Evolutionary conservation across 2,329 filamentous ascomycete species (phyloP).

Genomic region (Aquanectria penicillioides): DNA sequence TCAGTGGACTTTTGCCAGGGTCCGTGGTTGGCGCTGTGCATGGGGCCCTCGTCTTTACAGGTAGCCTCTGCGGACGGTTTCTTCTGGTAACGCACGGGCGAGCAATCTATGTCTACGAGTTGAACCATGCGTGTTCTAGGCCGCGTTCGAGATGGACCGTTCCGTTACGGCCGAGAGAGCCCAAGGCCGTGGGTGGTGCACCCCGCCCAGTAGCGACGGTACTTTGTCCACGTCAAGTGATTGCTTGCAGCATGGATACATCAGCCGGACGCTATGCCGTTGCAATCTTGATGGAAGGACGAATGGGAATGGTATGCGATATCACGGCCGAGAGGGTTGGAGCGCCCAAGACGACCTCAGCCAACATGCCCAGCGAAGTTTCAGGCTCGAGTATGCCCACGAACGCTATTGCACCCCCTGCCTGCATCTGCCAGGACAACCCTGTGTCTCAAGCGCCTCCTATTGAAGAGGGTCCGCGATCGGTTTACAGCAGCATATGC

Average conservation of each 20-base stretch:
- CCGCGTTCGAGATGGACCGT: slow-evolving; percentile 38
- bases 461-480: slow-evolving; percentile 45
- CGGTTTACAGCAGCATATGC: slow-evolving; percentile 60
- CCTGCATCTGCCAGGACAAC: slow-evolving; percentile 40
- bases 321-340: slow-evolving; percentile 45
- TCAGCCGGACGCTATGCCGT: slow-evolving; percentile 64
- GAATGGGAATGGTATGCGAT: slow-evolving; percentile 70
- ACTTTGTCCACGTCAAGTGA: slow-evolving; percentile 64
- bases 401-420: slow-evolving; percentile 7
- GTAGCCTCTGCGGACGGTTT: slow-evolving; percentile 68
- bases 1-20: slow-evolving; percentile 46
- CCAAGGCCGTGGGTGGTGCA: slow-evolving; percentile 39
- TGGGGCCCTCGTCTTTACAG: slow-evolving; percentile 53
- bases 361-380: slow-evolving; percentile 15
- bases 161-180: slow-evolving; percentile 36
- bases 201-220: slow-evolving; percentile 62
- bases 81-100: slow-evolving; percentile 64
- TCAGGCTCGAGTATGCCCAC: slow-evolving; percentile 20
- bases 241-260: slow-evolving; percentile 72
- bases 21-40: slow-evolving; percentile 35
- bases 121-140: slow-evolving; percentile 48
- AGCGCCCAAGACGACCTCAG: slow-evolving; percentile 17
- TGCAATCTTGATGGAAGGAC: slow-evolving; percentile 67
- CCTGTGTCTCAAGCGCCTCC: slow-evolving; percentile 36
- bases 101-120: slow-evolving; percentile 65